A percentile compares a stretch with the other conserved stretches of the same genome.
phyloP scores from a whole-genome alignment of 306 rosid genomes.

The Castanea mollissima region DNA sequence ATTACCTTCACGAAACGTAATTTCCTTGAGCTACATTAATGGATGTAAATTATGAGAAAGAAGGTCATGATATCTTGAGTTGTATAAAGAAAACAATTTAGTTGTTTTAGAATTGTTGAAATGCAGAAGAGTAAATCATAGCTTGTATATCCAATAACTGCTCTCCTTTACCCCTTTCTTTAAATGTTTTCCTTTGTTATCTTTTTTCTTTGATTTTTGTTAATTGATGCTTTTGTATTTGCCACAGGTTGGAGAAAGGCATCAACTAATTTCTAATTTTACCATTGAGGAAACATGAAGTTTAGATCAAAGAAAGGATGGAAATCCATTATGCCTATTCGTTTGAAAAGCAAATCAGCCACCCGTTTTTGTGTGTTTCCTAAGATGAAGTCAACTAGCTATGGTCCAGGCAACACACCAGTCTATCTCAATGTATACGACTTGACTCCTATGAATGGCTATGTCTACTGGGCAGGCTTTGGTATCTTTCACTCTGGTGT shows the following conservation, averaged over 20 bases:
- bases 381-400: constrained; percentile 54
- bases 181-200: not conserved
- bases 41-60: not conserved
- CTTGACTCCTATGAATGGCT: constrained; percentile 93
- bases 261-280: constrained; percentile 23
- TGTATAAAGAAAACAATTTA: not conserved
- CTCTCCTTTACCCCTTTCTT: not conserved
- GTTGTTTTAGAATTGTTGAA: not conserved
- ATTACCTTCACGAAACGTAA: not conserved
- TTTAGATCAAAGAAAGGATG: constrained; percentile 71
- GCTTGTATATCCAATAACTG: not conserved
- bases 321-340: constrained; percentile 70
- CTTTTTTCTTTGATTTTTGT: not conserved
- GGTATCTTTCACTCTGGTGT: constrained; percentile 98
- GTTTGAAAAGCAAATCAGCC: constrained; percentile 71
- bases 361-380: constrained; percentile 69
- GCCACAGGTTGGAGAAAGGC: constrained; percentile 36
- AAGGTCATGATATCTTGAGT: not conserved
- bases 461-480: constrained; percentile 91
- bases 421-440: constrained; percentile 95
- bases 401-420: constrained; percentile 65
- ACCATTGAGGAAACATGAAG: constrained; percentile 54
- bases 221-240: constrained; percentile 2
- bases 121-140: not conserved
- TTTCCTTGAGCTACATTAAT: not conserved